Conservation (phyloP, 768 basidiomycete genomes). For the Termitomyces titanicus region DNA sequence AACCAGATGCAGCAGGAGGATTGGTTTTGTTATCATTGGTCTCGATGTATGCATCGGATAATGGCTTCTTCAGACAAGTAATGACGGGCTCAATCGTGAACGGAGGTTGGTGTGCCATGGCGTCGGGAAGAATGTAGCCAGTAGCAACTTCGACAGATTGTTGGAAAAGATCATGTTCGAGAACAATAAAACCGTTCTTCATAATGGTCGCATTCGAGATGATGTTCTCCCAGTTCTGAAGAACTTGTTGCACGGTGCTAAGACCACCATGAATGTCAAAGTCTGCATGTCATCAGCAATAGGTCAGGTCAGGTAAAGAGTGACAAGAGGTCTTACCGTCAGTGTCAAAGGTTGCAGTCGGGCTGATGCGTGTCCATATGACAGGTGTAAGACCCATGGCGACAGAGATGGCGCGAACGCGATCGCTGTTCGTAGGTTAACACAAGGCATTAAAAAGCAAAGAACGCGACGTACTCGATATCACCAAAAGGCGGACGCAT, state of each 20-base stretch:
- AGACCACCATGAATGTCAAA: constrained; percentile 75
- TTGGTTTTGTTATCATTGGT: constrained; percentile 70
- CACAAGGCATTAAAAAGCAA: neutral
- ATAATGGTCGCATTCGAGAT: constrained; percentile 55
- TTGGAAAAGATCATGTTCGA: constrained; percentile 85
- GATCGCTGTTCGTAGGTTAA: constrained; percentile 48
- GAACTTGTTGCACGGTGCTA: constrained; percentile 52
- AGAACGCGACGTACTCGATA: constrained; percentile 50
- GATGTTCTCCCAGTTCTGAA: constrained; percentile 73
- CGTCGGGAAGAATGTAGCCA: constrained; percentile 83
- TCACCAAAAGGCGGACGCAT: constrained; percentile 85
- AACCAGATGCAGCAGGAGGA: constrained; percentile 52
- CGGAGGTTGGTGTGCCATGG: constrained; percentile 57
- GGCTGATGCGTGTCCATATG: constrained; percentile 76
- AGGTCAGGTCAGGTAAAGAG: neutral
- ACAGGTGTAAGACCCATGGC: constrained; percentile 84
- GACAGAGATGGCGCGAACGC: constrained; percentile 77
- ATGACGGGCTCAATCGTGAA: constrained; percentile 75
- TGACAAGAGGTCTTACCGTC: constrained; percentile 36
- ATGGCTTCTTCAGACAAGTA: constrained; percentile 54
- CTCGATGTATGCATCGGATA: constrained; percentile 75
- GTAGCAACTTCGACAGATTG: constrained; percentile 83
- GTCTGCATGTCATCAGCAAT: constrained; percentile 38
- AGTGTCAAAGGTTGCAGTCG: constrained; percentile 66
- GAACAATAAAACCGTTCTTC: constrained; percentile 80